Conservation (phyloP, 169 alveolate genomes). For the Eimeria falciformis region DNA sequence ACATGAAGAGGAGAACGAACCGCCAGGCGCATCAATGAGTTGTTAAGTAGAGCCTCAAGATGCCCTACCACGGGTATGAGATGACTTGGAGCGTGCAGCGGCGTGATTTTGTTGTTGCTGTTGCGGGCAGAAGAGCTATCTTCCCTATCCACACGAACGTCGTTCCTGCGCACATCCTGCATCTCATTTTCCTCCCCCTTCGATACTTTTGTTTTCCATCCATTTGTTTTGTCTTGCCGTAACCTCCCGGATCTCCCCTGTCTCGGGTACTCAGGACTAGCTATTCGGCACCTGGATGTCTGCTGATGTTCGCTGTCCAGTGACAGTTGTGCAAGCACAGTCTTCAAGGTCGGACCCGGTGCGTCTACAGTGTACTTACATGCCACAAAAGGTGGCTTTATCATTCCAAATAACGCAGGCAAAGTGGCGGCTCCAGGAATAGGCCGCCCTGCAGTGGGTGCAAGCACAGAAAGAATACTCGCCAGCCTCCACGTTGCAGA, state of each 20-base stretch:
- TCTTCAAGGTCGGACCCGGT: constrained; percentile 17
- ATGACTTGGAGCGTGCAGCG: constrained; percentile 9
- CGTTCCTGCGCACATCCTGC: no score
- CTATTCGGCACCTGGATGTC: no score
- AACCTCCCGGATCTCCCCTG: no score
- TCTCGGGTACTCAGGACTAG: no score
- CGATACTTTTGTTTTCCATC: neutral
- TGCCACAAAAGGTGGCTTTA: constrained; percentile 30
- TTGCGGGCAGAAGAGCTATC: constrained; percentile 1
- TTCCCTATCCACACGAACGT: no score
- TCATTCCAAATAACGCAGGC: constrained; percentile 35
- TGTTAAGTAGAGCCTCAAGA: no score
- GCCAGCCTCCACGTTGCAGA: neutral
- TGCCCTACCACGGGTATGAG: constrained; percentile 40
- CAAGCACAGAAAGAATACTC: neutral
- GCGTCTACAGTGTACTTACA: constrained; percentile 34
- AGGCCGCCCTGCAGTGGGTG: neutral
- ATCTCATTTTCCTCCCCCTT: no score
- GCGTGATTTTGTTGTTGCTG: constrained; percentile 26
- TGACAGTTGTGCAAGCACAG: constrained; percentile 8
- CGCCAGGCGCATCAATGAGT: no score
- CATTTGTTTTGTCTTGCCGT: no score
- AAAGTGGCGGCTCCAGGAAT: neutral
- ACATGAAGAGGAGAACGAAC: no score
- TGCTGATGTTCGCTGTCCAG: no score